Evolutionary conservation across 495 filamentous ascomycete genomes (phyloP).

Genomic region (Lentithecium fluviatile): DNA sequence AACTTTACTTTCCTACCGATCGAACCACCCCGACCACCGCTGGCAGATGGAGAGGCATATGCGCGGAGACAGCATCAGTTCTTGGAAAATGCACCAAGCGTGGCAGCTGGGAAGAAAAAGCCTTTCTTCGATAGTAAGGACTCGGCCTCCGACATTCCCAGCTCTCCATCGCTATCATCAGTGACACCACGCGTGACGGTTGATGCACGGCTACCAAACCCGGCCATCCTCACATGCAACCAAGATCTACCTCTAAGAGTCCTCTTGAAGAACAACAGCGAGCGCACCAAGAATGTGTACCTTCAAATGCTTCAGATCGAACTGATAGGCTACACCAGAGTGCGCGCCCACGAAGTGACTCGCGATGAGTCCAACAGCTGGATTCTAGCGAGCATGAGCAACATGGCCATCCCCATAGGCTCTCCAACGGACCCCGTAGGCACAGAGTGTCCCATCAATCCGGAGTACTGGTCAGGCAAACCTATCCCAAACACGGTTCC

Average conservation of each 20-base stretch:
- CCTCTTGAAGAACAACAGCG: slow-evolving; percentile 69
- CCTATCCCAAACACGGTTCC: slow-evolving; percentile 79
- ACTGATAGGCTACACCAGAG: slow-evolving; percentile 72
- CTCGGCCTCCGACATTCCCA: slow-evolving; percentile 26
- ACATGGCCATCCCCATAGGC: slow-evolving; percentile 64
- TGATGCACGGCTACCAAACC: slow-evolving; percentile 82
- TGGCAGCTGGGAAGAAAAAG: slow-evolving; percentile 47
- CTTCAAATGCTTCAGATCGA: slow-evolving; percentile 78
- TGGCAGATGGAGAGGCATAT: slow-evolving; percentile 73
- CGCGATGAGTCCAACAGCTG: slow-evolving; percentile 66
- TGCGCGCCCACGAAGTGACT: slow-evolving; percentile 68
- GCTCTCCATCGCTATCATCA: slow-evolving; percentile 8
- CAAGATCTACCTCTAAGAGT: slow-evolving; percentile 78
- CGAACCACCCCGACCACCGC: slow-evolving; percentile 73
- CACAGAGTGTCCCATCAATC: slow-evolving; percentile 66
- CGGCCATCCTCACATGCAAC: slow-evolving; percentile 85
- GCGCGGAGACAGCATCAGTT: slow-evolving; percentile 81
- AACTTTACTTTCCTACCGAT: slow-evolving; percentile 85
- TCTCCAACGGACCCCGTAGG: slow-evolving; percentile 57
- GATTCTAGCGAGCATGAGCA: slow-evolving; percentile 66
- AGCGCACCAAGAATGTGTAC: slow-evolving; percentile 61
- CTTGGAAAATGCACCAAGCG: slow-evolving; percentile 52
- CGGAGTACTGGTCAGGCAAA: slow-evolving; percentile 63
- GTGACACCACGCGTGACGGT: slow-evolving; percentile 58
- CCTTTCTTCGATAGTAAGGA: slow-evolving; percentile 27